These are phyloP conservation scores for Pichia sp. DNA, from an alignment of 1,139 yeast species.

Conservation along the genomic window DNA sequence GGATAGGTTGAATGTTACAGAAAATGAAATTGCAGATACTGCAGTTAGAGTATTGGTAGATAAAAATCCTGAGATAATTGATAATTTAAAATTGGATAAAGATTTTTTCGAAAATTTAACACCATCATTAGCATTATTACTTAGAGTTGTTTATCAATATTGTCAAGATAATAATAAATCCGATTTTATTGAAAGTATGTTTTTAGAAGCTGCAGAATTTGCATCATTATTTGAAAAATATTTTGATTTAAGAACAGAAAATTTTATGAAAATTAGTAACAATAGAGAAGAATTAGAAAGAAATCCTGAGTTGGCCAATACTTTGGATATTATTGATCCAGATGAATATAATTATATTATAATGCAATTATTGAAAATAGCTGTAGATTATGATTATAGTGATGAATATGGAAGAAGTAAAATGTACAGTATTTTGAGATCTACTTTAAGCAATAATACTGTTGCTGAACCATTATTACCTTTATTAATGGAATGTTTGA, in stretches of 20 bases:
- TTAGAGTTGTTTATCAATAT: conserved; percentile 59
- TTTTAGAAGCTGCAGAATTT: conserved; percentile 75
- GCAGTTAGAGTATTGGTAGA: conserved; percentile 63
- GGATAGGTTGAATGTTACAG: conserved; percentile 62
- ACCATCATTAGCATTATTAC: conserved; percentile 68
- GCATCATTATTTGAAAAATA: conserved; percentile 54
- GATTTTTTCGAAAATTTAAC: conserved; percentile 66
- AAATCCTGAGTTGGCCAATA: conserved; percentile 15
- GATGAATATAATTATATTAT: conserved; percentile 68
- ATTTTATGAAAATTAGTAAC: conserved; percentile 32
- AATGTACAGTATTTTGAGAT: conserved; percentile 66
- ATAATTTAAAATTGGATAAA: conserved; percentile 49
- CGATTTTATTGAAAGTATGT: conserved; percentile 61
- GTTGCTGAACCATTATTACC: conserved; percentile 36
- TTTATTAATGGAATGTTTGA: conserved; percentile 57
- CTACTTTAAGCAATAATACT: conserved; percentile 42
- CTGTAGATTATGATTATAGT: conserved; percentile 72
- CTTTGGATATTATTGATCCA: conserved; percentile 32
- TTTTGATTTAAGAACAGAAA: conserved; percentile 39
- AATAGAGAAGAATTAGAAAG: conserved; percentile 17
- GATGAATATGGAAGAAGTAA: conserved; percentile 90
- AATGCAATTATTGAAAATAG: conserved; percentile 63
- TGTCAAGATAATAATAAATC: conserved; percentile 48
- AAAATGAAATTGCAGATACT: conserved; percentile 56
- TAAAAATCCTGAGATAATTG: conserved; percentile 54